Conservation (phyloP, 306 rosid species). For the Potentilla sterilis region DNA sequence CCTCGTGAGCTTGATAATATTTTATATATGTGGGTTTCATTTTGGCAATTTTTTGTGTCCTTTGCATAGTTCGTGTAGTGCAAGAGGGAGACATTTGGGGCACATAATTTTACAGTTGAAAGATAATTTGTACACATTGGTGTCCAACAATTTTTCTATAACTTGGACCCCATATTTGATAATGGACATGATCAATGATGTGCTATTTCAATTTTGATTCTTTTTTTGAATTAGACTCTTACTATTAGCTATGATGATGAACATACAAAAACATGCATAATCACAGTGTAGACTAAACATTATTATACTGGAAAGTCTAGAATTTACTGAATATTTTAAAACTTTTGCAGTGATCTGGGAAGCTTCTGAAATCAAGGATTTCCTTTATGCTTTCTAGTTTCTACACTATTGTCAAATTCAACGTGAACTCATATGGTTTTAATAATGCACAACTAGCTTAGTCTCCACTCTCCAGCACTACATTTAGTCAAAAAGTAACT, state of each 20-base stretch:
- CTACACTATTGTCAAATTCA: background rate
- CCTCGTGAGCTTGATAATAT: background rate
- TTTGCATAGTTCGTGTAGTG: slow-evolving; percentile 27
- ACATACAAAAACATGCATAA: background rate
- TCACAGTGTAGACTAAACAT: slow-evolving; percentile 11
- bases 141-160: slow-evolving; percentile 29
- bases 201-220: background rate
- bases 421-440: background rate
- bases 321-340: background rate
- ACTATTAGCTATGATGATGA: slow-evolving; percentile 5
- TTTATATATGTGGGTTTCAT: slow-evolving; percentile 7
- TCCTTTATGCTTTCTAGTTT: background rate
- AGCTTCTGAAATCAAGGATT: slow-evolving; percentile 21
- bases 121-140: slow-evolving; percentile 29
- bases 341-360: slow-evolving; percentile 22
- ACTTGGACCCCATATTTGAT: slow-evolving; percentile 26
- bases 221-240: background rate
- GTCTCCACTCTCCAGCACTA: background rate
- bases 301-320: slow-evolving; percentile 12
- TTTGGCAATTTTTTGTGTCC: slow-evolving; percentile 31
- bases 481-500: slow-evolving; percentile 4
- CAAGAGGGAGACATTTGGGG: slow-evolving; percentile 35
- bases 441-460: background rate
- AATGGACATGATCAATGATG: background rate
- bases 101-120: slow-evolving; percentile 24